Base-by-base conservation (phyloP, 352 stramenopile genomes). In the Blastocystis sp. region DNA sequence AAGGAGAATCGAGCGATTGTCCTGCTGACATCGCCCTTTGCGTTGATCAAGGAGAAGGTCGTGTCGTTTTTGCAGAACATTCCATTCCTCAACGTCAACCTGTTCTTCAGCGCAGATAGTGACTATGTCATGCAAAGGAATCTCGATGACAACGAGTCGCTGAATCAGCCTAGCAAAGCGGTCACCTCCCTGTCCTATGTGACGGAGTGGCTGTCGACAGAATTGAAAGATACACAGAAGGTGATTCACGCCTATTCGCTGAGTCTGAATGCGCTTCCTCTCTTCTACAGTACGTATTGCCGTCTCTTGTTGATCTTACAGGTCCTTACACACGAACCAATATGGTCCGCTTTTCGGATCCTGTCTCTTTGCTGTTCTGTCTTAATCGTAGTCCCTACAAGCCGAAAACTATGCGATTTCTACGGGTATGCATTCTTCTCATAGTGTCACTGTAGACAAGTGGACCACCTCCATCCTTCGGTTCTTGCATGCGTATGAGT, bases 401-500 rank as follows among this genome's bases (percentile, higher is more conserved):
- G 55, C 21, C 24, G 33, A 69, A 9, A 24, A 45, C 35, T 85
- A 62, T 24, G 33, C 37, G 24, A 39, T 41, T 3, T 81, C 70
- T 3, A 50, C 59, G n/a, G 55, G 70, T 81, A 33, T 6, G 31
- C 6, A 9, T 51, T 12, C 19, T 63, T 33, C 24, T 31, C 1
- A 3, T 2, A 29, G 3, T 41, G 59, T 24, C 39, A 37, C 10
- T 9, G 19, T 67, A 85, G 74, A 37, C 19, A 3, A 69, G n/a
- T 85, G 74, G 33, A 31, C 51, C 12, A 85, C 45, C 19, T 50
- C 74, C 26, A 66, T 85, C 45, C 74, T 85, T 29, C 74, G 74
- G 12, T 55, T 61, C 19, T 55, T 85, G 16, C 67, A 62, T 41
- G 19, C 55, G 1, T 63, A 67, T 24, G 60, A 62, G 4, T 16